These are phyloP conservation scores for Phialocephala subalpina DNA, from an alignment of 2,329 filamentous ascomycete species.

Conservation along the genomic window DNA sequence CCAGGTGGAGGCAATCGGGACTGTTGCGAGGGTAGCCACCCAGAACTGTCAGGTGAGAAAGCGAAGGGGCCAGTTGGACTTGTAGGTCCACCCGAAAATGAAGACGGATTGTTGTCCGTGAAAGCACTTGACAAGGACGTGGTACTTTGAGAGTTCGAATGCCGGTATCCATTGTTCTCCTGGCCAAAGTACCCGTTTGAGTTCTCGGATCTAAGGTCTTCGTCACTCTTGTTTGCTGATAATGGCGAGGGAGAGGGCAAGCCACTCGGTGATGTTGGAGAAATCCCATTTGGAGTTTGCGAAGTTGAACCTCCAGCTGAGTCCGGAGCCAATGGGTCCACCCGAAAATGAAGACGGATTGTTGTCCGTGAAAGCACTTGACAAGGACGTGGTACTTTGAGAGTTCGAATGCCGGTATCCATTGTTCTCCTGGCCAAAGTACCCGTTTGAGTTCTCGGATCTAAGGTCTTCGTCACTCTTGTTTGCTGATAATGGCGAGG, in stretches of 20 bases:
- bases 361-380: conserved; percentile 71
- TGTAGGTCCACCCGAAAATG: conserved; percentile 75
- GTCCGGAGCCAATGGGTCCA: conserved; percentile 62
- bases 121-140: conserved; percentile 74
- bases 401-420: conserved; percentile 70
- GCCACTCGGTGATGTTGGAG: conserved; percentile 75
- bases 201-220: conserved; percentile 67
- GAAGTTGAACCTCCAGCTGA: conserved; percentile 62
- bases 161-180: conserved; percentile 60
- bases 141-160: conserved; percentile 71
- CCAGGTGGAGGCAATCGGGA: conserved; percentile 52
- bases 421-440: conserved; percentile 59
- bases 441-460: conserved; percentile 60
- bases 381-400: conserved; percentile 71
- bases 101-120: conserved; percentile 68
- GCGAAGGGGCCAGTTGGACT: conserved; percentile 78
- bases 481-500: conserved; percentile 74
- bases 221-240: conserved; percentile 70
- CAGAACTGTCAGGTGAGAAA: conserved; percentile 78
- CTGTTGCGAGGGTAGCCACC: conserved; percentile 67
- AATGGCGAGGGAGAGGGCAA: conserved; percentile 74
- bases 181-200: conserved; percentile 64
- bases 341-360: conserved; percentile 73
- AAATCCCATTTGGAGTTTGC: conserved; percentile 71
- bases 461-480: conserved; percentile 73